Evolutionary conservation across 371 early-diverging fungal genomes (phyloP).

Genomic region (Blastocladiella emersonii): DNA sequence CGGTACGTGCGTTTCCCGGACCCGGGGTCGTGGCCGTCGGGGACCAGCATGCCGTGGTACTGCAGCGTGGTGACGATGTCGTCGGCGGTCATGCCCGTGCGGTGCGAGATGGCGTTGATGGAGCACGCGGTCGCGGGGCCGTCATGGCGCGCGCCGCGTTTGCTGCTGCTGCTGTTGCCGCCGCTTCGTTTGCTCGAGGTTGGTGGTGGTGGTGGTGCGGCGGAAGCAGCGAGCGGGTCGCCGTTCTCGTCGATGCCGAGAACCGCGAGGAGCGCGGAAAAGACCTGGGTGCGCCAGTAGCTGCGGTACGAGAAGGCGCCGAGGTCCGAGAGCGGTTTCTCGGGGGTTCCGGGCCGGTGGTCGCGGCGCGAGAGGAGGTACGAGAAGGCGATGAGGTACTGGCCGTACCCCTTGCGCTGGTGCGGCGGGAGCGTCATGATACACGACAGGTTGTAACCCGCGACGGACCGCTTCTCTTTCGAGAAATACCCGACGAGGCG

Average conservation of each 20-base stretch:
- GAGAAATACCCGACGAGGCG: slow-evolving; percentile 96
- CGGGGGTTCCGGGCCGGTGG: slow-evolving; percentile 82
- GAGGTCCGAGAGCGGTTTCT: slow-evolving; percentile 97
- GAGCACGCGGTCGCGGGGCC: slow-evolving; percentile 10
- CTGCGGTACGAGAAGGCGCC: slow-evolving; percentile 82
- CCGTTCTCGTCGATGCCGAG: neutral
- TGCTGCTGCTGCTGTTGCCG: too few species aligned
- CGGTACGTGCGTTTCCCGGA: slow-evolving; percentile 14
- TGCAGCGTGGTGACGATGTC: slow-evolving; percentile 59
- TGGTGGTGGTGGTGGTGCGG: too few species aligned
- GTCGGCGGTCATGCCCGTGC: slow-evolving; percentile 51
- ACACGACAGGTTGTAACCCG: slow-evolving; percentile 96
- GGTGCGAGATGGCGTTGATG: slow-evolving; percentile 38
- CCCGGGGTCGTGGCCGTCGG: slow-evolving; percentile 11
- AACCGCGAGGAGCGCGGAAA: slow-evolving; percentile 2
- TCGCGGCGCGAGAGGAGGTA: slow-evolving; percentile 82
- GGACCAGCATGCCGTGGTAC: slow-evolving; percentile 34
- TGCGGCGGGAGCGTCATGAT: slow-evolving; percentile 90
- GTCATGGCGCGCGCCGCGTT: too few species aligned
- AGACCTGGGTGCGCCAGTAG: slow-evolving; percentile 55
- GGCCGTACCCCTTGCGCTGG: slow-evolving; percentile 97
- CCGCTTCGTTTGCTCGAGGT: too few species aligned
- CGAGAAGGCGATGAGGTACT: slow-evolving; percentile 91
- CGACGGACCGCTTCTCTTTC: slow-evolving; percentile 90
- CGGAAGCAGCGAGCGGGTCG: too few species aligned